Base-by-base conservation (phyloP, 176 grass and related monocot species). In the Lolium multiflorum region DNA sequence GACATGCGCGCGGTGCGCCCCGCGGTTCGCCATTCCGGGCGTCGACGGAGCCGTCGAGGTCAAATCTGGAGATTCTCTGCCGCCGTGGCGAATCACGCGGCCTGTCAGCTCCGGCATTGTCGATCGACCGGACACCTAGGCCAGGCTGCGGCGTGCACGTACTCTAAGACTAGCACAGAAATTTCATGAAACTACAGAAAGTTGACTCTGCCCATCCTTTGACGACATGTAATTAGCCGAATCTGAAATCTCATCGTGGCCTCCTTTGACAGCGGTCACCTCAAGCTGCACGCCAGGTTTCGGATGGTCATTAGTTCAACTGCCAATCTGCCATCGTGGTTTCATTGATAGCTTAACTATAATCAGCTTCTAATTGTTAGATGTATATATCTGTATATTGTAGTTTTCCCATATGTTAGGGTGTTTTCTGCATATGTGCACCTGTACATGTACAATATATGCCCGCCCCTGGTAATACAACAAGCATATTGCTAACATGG, bases 21-120 rank as follows among this genome's bases (percentile, higher is more conserved):
- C 31, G 58, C 61, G 62, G 86, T 77, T 82, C 60, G 38, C 80
- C 80, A 83, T 68, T 68, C 60, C 22, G 28, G 28, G 28, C 28
- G 28, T 28, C 28, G 28, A 28, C 28, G 28, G 28, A 28, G 28
- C 28, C 7, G 71, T 17, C 71, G 25, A 35, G 35, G 79, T 82
- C 60, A 5, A 47, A 37, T 82, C 79, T 2, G 62, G 81, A 5
- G 61, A 88, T 78, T 70, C 73, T 55, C 7, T 60, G 80, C 62
- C 72, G 69, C 28, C 11, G 22, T 13, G 44, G 55, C 55, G 68
- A 55, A 82, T 82, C 86, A 14, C 68, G 16, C 46, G 82, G 59
- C 46, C 13, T 3, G 15, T 47, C 63, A 21, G 37, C 14, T 59
- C 75, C 20, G 4, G 14, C n/a, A 11, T 18, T 28, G 15, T 28